Base-by-base conservation (phyloP, 129 eudicot species). In the Saussurea involucrata region DNA sequence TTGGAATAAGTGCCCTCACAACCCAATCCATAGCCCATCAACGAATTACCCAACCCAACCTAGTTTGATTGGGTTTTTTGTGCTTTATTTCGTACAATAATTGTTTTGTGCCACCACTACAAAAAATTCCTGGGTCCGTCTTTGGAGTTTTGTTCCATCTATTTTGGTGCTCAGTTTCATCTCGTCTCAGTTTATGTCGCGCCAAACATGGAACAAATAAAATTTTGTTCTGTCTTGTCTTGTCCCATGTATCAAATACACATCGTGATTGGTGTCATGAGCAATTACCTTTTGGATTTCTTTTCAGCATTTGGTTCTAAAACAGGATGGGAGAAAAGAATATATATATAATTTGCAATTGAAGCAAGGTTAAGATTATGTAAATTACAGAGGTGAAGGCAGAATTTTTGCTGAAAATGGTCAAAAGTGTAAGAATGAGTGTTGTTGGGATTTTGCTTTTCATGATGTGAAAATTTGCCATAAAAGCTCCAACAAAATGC, bases 381-480 rank as follows among this genome's bases (percentile, higher is more conserved):
- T 66, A 36, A 24, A 75, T 53, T 53, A 53, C 61, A n/a, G 21
- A n/a, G 61, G 22, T 74, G 87, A 84, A 81, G 88, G 87, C 85
- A 91, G 93, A 86, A 84, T 83, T 85, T 81, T 80, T 85, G 79
- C 86, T 79, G 73, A 66, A 82, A 82, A 84, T 86, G 93, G 90
- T 82, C 37, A 86, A 90, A 90, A 89, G 89, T 88, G 72, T 80
- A 72, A 57, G 96, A 88, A 90, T 90, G 85, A 88, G 97, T 91
- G 92, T 87, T 70, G 74, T 74, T 74, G 85, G 68, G 87, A 83
- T 72, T 79, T 81, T 91, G 91, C 90, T 89, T 81, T 88, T 85
- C 49, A 70, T 36, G 67, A 66, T 77, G 77, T 77, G 84, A 81
- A 76, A 78, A 75, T 82, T 91, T 88, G 71, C 88, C 87, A 85